Evolutionary conservation across 768 basidiomycete species (phyloP), one percentile per base, ranked within the genome.

Genomic region (Sporobolomyces roseus): DNA sequence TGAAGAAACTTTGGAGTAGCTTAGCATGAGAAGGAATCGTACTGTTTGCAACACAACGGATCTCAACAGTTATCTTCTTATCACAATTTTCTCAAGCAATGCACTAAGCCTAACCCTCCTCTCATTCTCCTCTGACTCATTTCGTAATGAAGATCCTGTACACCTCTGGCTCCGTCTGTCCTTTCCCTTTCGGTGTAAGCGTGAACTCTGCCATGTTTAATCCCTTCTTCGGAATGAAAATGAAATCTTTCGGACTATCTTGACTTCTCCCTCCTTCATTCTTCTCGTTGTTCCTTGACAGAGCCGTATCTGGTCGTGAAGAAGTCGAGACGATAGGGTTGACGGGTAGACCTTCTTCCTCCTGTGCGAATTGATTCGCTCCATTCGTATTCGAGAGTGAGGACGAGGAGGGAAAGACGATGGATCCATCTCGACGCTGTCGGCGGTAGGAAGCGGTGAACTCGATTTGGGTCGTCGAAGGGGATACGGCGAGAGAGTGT

Each of bases 1-100:
- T 96, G 72, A 29, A 29, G 49, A 27, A 29, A 27, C 17, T 50
- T 25, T 50, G 45, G 45, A n/a, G n/a, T n/a, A n/a, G n/a, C n/a
- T n/a, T n/a, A n/a, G n/a, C n/a, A n/a, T n/a, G n/a, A n/a, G n/a
- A n/a, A n/a, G n/a, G n/a, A n/a, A n/a, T n/a, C n/a, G n/a, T n/a
- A n/a, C n/a, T n/a, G n/a, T n/a, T n/a, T n/a, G n/a, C n/a, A n/a
- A n/a, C n/a, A n/a, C n/a, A n/a, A n/a, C n/a, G n/a, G n/a, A n/a
- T n/a, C n/a, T n/a, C n/a, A n/a, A n/a, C n/a, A n/a, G n/a, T n/a
- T n/a, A n/a, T n/a, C n/a, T n/a, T n/a, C n/a, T n/a, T n/a, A n/a
- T n/a, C n/a, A n/a, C n/a, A n/a, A n/a, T n/a, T n/a, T n/a, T n/a
- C n/a, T n/a, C n/a, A n/a, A n/a, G n/a, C n/a, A n/a, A n/a, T n/a